Conservation (phyloP, 2,329 filamentous ascomycete genomes). For the Emergomyces orientalis region DNA sequence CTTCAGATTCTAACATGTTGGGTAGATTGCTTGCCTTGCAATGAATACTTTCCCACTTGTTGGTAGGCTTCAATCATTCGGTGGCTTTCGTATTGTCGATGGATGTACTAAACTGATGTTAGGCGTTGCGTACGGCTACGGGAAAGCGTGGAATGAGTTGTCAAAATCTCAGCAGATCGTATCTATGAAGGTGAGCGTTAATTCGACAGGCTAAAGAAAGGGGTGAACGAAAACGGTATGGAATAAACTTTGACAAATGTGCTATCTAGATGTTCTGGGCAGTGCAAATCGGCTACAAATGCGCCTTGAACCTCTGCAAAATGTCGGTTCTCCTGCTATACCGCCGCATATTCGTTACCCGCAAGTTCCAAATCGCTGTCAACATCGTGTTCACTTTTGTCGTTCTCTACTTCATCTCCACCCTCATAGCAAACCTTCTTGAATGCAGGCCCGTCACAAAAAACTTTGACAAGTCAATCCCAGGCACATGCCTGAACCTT, state of each 20-base stretch:
- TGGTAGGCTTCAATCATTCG: constrained; percentile 11
- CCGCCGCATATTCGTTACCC: constrained; percentile 43
- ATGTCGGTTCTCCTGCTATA: constrained; percentile 46
- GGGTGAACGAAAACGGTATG: not conserved
- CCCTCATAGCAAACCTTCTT: constrained; percentile 39
- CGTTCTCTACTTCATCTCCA: constrained; percentile 39
- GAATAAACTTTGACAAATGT: not conserved
- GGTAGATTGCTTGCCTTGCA: constrained; percentile 20
- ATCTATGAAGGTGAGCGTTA: constrained; percentile 19
- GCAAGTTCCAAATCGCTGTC: constrained; percentile 39
- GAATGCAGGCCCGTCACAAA: constrained; percentile 43
- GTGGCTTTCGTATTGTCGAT: not conserved
- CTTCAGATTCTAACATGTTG: not conserved
- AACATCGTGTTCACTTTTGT: constrained; percentile 37
- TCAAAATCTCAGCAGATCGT: constrained; percentile 17
- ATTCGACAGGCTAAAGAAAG: not conserved
- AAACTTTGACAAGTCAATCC: constrained; percentile 38
- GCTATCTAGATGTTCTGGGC: constrained; percentile 40
- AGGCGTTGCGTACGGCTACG: constrained; percentile 25
- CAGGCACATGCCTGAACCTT: constrained; percentile 38
- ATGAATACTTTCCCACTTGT: constrained; percentile 22
- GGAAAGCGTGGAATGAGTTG: constrained; percentile 18
- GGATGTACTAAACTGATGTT: constrained; percentile 5
- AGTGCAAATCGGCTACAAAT: constrained; percentile 47
- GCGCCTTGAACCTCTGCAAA: constrained; percentile 47